Conservation (phyloP, 208 protist species). For the Wallacemonas sp. region DNA sequence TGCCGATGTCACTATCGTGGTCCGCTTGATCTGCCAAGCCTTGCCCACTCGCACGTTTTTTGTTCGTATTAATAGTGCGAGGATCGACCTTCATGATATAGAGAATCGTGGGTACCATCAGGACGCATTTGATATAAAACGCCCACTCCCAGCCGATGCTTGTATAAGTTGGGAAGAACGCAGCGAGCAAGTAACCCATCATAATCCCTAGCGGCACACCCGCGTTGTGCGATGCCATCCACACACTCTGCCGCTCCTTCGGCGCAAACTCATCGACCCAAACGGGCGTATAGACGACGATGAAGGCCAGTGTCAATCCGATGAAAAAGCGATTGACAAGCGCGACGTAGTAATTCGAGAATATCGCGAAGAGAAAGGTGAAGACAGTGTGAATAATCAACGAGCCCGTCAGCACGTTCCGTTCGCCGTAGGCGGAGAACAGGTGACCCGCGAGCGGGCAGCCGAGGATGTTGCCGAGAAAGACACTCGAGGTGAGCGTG, state of each 20-base stretch:
- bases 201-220: conserved; percentile 92
- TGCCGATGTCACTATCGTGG: conserved; percentile 3
- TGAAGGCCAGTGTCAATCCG: conserved; percentile 85
- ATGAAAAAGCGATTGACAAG: conserved; percentile 87
- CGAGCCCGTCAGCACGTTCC: conserved; percentile 48
- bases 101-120: conserved; percentile 70
- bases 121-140: conserved; percentile 79
- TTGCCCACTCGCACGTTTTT: neutral
- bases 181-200: conserved; percentile 82
- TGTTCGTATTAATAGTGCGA: conserved; percentile 47
- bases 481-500: conserved; percentile 77
- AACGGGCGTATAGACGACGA: conserved; percentile 91
- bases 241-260: conserved; percentile 69
- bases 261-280: conserved; percentile 94
- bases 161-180: conserved; percentile 61
- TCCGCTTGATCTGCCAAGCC: neutral
- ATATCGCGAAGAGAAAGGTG: conserved; percentile 72
- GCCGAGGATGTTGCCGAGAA: conserved; percentile 82
- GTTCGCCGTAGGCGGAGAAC: conserved; percentile 71
- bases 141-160: conserved; percentile 71
- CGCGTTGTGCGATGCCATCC: conserved; percentile 92
- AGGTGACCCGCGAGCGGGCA: conserved; percentile 75
- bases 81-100: conserved; percentile 55
- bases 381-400: conserved; percentile 76
- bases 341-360: conserved; percentile 46